phyloP scores from a whole-genome alignment of 345 rosid species.

The Euphorbia peplus region DNA sequence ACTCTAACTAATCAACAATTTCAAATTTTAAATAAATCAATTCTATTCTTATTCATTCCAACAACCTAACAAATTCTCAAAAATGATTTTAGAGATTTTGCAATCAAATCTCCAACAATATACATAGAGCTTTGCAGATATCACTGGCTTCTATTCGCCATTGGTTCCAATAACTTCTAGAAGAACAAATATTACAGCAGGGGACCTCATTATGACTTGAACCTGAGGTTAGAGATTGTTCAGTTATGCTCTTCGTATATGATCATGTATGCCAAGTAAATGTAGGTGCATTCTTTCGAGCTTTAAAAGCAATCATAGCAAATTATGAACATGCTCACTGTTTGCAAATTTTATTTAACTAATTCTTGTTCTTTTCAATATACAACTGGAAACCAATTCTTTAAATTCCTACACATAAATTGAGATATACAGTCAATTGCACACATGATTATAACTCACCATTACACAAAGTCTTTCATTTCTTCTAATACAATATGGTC shows the following conservation, averaged over 20 bases:
- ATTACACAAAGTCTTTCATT: neutral
- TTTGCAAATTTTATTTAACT: neutral
- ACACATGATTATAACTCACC: too few relatives aligned
- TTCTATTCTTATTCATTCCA: too few relatives aligned
- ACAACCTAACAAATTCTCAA: too few relatives aligned
- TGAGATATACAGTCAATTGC: neutral
- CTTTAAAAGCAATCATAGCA: neutral
- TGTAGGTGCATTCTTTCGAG: neutral
- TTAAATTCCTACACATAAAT: neutral
- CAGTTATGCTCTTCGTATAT: neutral
- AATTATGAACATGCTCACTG: neutral
- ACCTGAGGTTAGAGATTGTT: neutral
- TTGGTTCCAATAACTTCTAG: neutral
- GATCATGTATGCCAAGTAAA: neutral
- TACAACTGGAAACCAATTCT: neutral
- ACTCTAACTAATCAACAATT: too few relatives aligned
- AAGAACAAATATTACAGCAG: neutral
- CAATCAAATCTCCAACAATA: too few relatives aligned
- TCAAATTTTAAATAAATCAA: too few relatives aligned
- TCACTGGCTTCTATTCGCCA: neutral
- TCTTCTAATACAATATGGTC: neutral
- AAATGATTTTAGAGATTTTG: too few relatives aligned
- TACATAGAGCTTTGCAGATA: neutral
- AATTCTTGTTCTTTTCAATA: neutral
- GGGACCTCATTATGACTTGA: neutral